Evolutionary conservation across 108 stramenopile genomes (phyloP).

Genomic region (Seminavis robusta): DNA sequence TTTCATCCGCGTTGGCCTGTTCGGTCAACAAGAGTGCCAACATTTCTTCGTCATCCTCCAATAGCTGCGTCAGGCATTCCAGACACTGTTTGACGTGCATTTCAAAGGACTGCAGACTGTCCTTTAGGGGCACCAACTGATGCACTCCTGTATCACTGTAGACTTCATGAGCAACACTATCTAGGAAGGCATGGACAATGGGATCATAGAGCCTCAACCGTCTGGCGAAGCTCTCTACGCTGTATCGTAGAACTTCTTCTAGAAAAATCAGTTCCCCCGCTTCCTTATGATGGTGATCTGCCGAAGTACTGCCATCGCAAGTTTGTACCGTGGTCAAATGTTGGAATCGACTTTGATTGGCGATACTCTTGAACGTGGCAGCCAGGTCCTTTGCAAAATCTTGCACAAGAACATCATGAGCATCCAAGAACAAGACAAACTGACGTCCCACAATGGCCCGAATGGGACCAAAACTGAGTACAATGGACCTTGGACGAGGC

Average conservation of each 20-base stretch:
- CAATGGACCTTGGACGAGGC: slow-evolving; percentile 62
- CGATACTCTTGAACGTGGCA: slow-evolving; percentile 23
- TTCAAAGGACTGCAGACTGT: slow-evolving; percentile 79
- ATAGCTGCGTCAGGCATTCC: slow-evolving; percentile 59
- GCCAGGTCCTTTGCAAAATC: slow-evolving; percentile 35
- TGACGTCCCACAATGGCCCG: slow-evolving; percentile 65
- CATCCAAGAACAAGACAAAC: slow-evolving; percentile 69
- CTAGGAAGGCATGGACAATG: slow-evolving; percentile 73
- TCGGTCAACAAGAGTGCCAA: slow-evolving; percentile 74
- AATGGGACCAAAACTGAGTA: slow-evolving; percentile 72
- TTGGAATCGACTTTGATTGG: too few relatives aligned
- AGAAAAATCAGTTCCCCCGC: slow-evolving; percentile 72
- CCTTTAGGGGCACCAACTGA: slow-evolving; percentile 77
- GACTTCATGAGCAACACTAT: slow-evolving; percentile 57
- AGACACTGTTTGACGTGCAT: slow-evolving; percentile 69
- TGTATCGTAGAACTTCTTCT: slow-evolving; percentile 73
- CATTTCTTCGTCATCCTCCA: slow-evolving; percentile 85
- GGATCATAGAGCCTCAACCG: slow-evolving; percentile 81
- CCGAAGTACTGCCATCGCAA: background rate
- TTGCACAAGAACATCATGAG: slow-evolving; percentile 53
- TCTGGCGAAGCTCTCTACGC: slow-evolving; percentile 69
- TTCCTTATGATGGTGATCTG: slow-evolving; percentile 13
- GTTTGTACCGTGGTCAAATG: background rate
- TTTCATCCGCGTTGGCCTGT: slow-evolving; percentile 43
- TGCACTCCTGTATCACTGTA: slow-evolving; percentile 71